phyloP scores from a whole-genome alignment of 2,329 filamentous ascomycete species.

The Cordyceps pruinosa region DNA sequence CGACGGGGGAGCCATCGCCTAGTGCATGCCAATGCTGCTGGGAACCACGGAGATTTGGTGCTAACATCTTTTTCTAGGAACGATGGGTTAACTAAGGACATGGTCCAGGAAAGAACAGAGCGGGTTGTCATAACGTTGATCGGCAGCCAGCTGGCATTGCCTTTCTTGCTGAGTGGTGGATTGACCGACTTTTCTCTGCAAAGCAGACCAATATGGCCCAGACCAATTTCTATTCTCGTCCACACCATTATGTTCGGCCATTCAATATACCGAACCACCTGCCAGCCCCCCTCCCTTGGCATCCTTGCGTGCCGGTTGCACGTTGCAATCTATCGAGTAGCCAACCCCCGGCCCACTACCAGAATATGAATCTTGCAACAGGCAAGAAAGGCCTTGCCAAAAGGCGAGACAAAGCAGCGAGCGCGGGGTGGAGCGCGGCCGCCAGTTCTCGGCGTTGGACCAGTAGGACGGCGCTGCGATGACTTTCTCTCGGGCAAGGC shows the following conservation, averaged over 20 bases:
- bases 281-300: no score
- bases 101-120: neutral
- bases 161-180: neutral
- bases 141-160: neutral
- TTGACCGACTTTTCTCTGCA: constrained; percentile 5
- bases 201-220: neutral
- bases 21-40: constrained; percentile 4
- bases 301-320: neutral
- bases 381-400: neutral
- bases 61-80: neutral
- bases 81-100: neutral
- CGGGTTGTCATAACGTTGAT: neutral
- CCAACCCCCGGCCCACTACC: neutral
- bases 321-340: neutral
- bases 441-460: no score
- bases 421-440: neutral
- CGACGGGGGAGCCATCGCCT: neutral
- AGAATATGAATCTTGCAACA: neutral
- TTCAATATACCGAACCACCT: neutral
- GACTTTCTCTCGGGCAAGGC: neutral
- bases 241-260: neutral
- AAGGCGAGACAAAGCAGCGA: neutral
- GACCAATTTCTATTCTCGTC: neutral
- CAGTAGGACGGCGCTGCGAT: neutral
- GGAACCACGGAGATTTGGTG: neutral